Evolutionary conservation across 2,329 filamentous ascomycete genomes (phyloP), one percentile per base, ranked within the genome.

Genomic region (Fusarium pseudonygamai): DNA sequence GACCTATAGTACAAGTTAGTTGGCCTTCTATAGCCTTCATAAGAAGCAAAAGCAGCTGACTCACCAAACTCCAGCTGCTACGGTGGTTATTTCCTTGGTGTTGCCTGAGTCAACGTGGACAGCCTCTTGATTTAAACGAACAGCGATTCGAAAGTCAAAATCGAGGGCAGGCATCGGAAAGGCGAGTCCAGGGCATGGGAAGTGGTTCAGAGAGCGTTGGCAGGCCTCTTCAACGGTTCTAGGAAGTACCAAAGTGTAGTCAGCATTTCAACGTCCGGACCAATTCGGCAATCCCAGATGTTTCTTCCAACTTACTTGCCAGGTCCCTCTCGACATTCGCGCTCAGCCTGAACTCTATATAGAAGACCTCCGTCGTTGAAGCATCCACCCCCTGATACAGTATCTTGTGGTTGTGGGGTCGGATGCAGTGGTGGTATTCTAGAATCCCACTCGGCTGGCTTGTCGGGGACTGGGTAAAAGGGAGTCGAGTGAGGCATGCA

Each of bases 81-180:
- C 85, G 18, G 85, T 85, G 34, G 86, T 85, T 78, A 86, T 87
- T 72, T 87, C 86, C 65, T 86, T 83, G 63, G 83, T 81, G 39
- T 82, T 83, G 57, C 84, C 81, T 18, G 80, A 77, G 36, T 85
- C 85, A 43, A 87, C 82, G 28, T 82, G 81, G 16, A 86, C 82
- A 37, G 82, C 79, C 57, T 84, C 82, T 24, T 84, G 83, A 67
- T 84, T 84, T 34, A 87, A 79, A 24, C 79, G 80, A 20, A 87
- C 85, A 45, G 84, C 83, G 77, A 88, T 84, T 62, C 85, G 85
- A 72, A 88, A 87, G 74, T 88, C 86, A 50, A 87, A 85, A 57
- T 82, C 82, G 56, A 87, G 81, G 42, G 80, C 82, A 10, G 86
- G 85, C 74, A 83, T 82, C 20, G 86, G 85, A 57, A 87, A 82